Percentiles rank a stretch among this genome's conserved stretches.
Conservation (phyloP, 108 stramenopile genomes). For the Discostella stelligeroides region DNA sequence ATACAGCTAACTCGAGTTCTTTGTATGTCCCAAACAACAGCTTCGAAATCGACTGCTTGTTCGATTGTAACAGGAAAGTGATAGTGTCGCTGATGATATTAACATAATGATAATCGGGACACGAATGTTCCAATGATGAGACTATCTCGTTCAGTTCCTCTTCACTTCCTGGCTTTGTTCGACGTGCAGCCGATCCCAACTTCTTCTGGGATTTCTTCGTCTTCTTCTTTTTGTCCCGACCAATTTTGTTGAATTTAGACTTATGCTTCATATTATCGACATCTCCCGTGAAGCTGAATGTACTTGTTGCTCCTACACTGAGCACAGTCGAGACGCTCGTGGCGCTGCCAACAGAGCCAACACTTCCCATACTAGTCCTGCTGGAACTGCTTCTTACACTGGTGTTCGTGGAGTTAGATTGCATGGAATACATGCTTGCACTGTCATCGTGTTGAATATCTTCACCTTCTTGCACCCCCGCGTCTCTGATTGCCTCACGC, state of each 20-base stretch:
- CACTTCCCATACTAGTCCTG: constrained; percentile 31
- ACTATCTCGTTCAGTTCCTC: constrained; percentile 76
- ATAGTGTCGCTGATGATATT: constrained; percentile 70
- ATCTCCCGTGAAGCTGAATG: constrained; percentile 73
- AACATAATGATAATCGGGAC: constrained; percentile 55
- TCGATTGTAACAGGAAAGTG: constrained; percentile 58
- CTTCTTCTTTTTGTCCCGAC: constrained; percentile 64
- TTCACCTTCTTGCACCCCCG: constrained; percentile 36
- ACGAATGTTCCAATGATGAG: constrained; percentile 45
- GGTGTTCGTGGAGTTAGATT: constrained; percentile 64
- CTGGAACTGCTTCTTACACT: constrained; percentile 70
- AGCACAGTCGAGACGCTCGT: constrained; percentile 80
- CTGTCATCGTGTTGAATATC: constrained; percentile 59
- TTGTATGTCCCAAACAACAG: constrained; percentile 57
- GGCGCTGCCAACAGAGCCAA: constrained; percentile 49
- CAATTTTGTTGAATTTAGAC: constrained; percentile 81
- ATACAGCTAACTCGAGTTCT: constrained; percentile 31
- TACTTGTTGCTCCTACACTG: constrained; percentile 64
- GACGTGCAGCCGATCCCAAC: constrained; percentile 45
- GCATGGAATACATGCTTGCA: constrained; percentile 79
- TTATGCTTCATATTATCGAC: constrained; percentile 73
- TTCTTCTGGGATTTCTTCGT: constrained; percentile 77
- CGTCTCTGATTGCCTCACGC: constrained; percentile 61
- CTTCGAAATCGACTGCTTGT: constrained; percentile 46
- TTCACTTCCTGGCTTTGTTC: constrained; percentile 77